These are phyloP conservation scores for Bombardia bombarda DNA, from an alignment of 495 filamentous ascomycete genomes.

Conservation along the genomic window DNA sequence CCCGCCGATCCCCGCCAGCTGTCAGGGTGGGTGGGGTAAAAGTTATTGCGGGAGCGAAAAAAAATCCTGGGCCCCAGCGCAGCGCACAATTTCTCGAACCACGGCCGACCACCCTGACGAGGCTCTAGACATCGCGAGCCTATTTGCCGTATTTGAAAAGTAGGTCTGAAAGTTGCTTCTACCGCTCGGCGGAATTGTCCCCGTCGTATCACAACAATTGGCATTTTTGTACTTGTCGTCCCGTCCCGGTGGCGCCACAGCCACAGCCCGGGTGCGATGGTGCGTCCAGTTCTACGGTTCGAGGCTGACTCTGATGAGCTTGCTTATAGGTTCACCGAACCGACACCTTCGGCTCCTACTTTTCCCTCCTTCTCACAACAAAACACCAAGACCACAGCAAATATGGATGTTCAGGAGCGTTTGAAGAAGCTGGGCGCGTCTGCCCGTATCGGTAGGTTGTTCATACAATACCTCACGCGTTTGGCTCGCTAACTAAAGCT, in stretches of 20 bases:
- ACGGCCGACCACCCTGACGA: conserved; percentile 13
- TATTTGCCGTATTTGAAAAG: conserved; percentile 15
- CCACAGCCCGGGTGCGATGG: neutral
- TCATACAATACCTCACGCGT: conserved; percentile 1
- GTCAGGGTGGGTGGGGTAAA: conserved; percentile 22
- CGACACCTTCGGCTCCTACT: conserved; percentile 10
- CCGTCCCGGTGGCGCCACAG: neutral
- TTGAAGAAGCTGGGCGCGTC: conserved; percentile 70
- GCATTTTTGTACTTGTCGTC: neutral
- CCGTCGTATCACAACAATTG: neutral
- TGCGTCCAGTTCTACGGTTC: too few relatives aligned
- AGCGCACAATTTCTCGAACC: conserved; percentile 33
- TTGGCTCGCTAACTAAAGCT: neutral
- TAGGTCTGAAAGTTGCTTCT: conserved; percentile 11
- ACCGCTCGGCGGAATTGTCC: neutral
- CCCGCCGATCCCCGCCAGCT: conserved; percentile 9
- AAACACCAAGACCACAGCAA: conserved; percentile 32
- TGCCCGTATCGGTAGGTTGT: conserved; percentile 67
- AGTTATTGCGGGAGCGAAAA: conserved; percentile 29
- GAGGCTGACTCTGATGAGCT: conserved; percentile 10
- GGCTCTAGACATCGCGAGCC: conserved; percentile 20
- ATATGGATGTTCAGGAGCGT: conserved; percentile 56
- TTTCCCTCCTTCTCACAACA: conserved; percentile 9
- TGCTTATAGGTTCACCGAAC: conserved; percentile 13
- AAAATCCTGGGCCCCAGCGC: conserved; percentile 24